A percentile compares a stretch with the other conserved stretches of the same genome.
phyloP scores from a whole-genome alignment of 23 red algal species.

The Gracilaria caudata region DNA sequence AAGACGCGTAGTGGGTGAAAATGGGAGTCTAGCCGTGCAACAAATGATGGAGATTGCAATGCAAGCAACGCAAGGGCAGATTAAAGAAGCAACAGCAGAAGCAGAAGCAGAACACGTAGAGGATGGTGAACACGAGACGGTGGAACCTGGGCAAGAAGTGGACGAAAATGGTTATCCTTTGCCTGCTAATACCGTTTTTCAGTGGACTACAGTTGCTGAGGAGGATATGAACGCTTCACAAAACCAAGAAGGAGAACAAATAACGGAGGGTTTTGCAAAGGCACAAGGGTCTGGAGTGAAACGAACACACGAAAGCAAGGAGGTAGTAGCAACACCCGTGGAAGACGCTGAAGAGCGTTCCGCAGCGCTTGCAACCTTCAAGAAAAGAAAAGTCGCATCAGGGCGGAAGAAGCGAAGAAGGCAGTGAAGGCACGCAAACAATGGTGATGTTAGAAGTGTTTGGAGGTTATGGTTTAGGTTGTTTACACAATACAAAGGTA shows the following conservation, averaged over 20 bases:
- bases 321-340: neutral
- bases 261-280: neutral
- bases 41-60: slow-evolving; percentile 42
- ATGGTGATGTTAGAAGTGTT: slow-evolving; percentile 6
- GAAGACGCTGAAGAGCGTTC: slow-evolving; percentile 14
- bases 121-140: neutral
- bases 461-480: slow-evolving; percentile 22
- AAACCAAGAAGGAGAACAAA: neutral
- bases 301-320: neutral
- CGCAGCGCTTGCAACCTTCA: neutral
- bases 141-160: neutral
- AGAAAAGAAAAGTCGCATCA: neutral
- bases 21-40: slow-evolving; percentile 11
- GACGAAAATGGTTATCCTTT: slow-evolving; percentile 11
- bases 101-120: neutral
- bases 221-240: neutral
- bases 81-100: neutral
- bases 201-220: slow-evolving; percentile 10
- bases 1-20: neutral
- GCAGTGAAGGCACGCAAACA: neutral
- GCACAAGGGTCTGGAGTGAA: neutral
- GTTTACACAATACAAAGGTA: slow-evolving; percentile 33
- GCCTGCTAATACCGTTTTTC: neutral
- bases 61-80: slow-evolving; percentile 7
- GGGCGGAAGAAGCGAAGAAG: slow-evolving; percentile 28